These are phyloP conservation scores for Fistulifera solaris DNA, from an alignment of 108 stramenopile species.

Conservation along the genomic window DNA sequence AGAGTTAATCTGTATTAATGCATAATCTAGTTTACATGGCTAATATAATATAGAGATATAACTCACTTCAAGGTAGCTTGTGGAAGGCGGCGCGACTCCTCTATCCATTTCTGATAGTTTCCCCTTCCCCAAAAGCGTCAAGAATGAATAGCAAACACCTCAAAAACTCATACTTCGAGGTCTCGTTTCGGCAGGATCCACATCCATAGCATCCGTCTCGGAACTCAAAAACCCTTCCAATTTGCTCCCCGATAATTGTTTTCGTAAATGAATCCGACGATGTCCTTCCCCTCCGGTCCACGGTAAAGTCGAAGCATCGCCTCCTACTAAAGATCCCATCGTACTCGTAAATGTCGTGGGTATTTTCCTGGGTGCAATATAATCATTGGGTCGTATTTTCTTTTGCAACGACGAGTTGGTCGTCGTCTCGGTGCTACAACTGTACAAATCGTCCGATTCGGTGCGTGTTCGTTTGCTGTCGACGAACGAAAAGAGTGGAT, in stretches of 20 bases:
- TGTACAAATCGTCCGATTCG: too few relatives aligned
- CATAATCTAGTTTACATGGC: too few relatives aligned
- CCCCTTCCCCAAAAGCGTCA: too few relatives aligned
- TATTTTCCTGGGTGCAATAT: not conserved
- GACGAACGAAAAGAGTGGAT: too few relatives aligned
- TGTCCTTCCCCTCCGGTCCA: not conserved
- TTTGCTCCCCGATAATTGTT: conserved; percentile 1
- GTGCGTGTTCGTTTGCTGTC: too few relatives aligned
- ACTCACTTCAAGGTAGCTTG: too few relatives aligned
- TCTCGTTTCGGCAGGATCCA: not conserved
- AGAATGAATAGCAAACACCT: not conserved
- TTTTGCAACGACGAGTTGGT: not conserved
- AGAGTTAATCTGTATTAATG: too few relatives aligned
- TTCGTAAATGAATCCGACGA: not conserved
- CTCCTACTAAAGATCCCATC: not conserved
- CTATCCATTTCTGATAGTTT: too few relatives aligned
- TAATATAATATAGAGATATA: too few relatives aligned
- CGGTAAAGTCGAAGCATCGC: not conserved
- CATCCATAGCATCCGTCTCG: conserved; percentile 1
- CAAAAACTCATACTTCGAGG: conserved; percentile 5
- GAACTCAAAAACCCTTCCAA: not conserved
- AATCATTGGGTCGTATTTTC: conserved; percentile 1
- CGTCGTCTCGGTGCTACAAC: too few relatives aligned
- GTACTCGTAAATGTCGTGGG: not conserved
- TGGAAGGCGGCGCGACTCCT: too few relatives aligned